A percentile compares a stretch with the other conserved stretches of the same genome.
These are phyloP conservation scores for Bidens hawaiensis DNA, from an alignment of 140 eudicot genomes.

Conservation along the genomic window DNA sequence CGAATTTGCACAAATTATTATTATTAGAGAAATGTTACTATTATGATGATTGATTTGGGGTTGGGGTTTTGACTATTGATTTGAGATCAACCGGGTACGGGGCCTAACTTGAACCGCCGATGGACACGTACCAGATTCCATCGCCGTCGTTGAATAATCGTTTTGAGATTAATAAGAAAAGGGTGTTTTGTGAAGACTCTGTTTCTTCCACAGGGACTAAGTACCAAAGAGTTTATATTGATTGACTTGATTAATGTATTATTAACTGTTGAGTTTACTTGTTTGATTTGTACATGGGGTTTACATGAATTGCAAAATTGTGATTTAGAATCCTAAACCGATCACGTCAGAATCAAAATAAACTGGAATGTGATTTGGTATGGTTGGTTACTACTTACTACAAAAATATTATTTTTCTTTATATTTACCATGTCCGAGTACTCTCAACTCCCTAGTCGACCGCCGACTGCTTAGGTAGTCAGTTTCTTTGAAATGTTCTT, in stretches of 20 bases:
- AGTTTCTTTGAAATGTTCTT: no score
- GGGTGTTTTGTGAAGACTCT: constrained; percentile 43
- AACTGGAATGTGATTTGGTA: constrained; percentile 17
- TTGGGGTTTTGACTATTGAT: no score
- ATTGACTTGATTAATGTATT: constrained; percentile 23
- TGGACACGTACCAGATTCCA: constrained; percentile 72
- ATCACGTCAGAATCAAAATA: constrained; percentile 42
- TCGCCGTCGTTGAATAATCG: constrained; percentile 63
- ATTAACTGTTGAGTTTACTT: neutral
- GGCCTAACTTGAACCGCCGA: no score
- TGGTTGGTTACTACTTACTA: neutral
- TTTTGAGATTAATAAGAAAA: constrained; percentile 45
- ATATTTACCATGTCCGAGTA: no score
- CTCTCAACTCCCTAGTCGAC: no score
- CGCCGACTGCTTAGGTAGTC: no score
- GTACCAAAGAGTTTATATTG: constrained; percentile 45
- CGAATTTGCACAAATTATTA: neutral
- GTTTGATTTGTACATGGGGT: neutral
- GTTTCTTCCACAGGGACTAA: constrained; percentile 53
- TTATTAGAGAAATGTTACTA: no score
- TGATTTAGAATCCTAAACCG: no score
- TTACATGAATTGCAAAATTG: no score
- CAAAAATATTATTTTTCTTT: no score
- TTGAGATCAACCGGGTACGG: no score
- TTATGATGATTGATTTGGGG: no score